Base-by-base conservation (phyloP, 495 filamentous ascomycete species). In the Penicillium pancosmium region DNA sequence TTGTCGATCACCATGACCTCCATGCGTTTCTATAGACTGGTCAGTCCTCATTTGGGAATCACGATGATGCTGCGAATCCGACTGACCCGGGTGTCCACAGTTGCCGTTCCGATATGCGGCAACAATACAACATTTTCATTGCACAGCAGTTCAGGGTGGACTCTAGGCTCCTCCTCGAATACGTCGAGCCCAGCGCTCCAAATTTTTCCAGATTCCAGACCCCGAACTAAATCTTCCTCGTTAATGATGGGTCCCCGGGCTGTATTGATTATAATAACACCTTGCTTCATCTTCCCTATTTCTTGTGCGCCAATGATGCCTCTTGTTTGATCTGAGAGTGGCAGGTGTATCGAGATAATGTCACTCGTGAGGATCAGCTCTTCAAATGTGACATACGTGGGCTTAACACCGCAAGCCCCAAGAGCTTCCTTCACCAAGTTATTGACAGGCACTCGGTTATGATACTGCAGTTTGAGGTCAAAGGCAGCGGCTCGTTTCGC, bases 341-440 rank as follows among this genome's bases (percentile, higher is more conserved):
- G 85, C 49, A 86, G 66, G 68, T 87, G 87, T 70, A 88, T 60
- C 61, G 82, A 85, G 44, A 89, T 59, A 4, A 88, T 82, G 70
- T 88, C 86, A 64, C 80, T 82, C 41, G 61, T 76, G 16, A 55
- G 59, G 38, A 88, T 71, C 55, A 88, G 62, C 47, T 81, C 74
- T 40, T 87, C 84, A 55, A 88, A 84, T 13, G 70, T 65, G 9
- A 86, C 83, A 62, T 84, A 85, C 52, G 51, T 69, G n/a, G n/a
- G n/a, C n/a, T n/a, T n/a, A n/a, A n/a, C n/a, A n/a, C n/a, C n/a
- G n/a, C n/a, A n/a, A 10, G 82, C 84, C 5, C 77, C 83, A 1
- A 52, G 76, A 2, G 70, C 70, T 50, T 78, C 49, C 55, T 85
- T 83, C n/a, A n/a, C n/a, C n/a, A n/a, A n/a, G 6, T 27, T 4